Conservation (phyloP, 352 stramenopile species). For the Phytophthora parvispora region DNA sequence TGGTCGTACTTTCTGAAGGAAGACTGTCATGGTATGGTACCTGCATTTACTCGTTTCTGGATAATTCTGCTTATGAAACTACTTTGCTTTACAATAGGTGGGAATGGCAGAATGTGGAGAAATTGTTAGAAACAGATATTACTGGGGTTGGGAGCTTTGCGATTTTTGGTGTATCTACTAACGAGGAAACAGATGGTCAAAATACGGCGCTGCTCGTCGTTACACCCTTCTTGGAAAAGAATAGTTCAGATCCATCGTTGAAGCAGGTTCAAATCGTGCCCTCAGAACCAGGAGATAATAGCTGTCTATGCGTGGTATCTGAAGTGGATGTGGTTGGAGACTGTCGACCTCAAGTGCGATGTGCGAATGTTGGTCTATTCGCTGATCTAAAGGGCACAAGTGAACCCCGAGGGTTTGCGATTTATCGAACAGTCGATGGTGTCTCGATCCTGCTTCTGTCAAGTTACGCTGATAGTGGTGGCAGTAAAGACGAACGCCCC, state of each 20-base stretch:
- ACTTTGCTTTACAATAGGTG: conserved; percentile 31
- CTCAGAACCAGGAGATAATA: not conserved
- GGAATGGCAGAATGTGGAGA: conserved; percentile 43
- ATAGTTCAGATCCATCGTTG: not conserved
- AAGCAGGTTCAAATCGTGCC: conserved; percentile 13
- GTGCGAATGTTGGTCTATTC: conserved; percentile 9
- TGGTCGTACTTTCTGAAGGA: conserved; percentile 36
- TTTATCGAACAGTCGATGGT: conserved; percentile 10
- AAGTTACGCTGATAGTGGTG: not conserved
- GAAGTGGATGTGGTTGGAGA: not conserved
- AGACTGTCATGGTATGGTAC: conserved; percentile 46
- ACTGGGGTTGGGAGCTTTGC: conserved; percentile 32
- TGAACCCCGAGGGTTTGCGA: conserved; percentile 7
- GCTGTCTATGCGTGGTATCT: conserved; percentile 1
- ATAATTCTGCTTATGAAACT: too few species aligned
- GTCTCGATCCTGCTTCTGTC: conserved; percentile 15
- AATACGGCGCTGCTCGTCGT: conserved; percentile 12
- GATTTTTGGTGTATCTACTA: not conserved
- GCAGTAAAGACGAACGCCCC: conserved; percentile 7
- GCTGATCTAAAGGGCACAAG: not conserved
- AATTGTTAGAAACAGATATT: conserved; percentile 24
- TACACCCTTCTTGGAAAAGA: not conserved
- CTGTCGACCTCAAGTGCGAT: not conserved
- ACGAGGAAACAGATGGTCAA: not conserved
- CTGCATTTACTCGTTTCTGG: not conserved